Conservation (phyloP, 2,329 filamentous ascomycete genomes). For the Aspergillus fumigatus region DNA sequence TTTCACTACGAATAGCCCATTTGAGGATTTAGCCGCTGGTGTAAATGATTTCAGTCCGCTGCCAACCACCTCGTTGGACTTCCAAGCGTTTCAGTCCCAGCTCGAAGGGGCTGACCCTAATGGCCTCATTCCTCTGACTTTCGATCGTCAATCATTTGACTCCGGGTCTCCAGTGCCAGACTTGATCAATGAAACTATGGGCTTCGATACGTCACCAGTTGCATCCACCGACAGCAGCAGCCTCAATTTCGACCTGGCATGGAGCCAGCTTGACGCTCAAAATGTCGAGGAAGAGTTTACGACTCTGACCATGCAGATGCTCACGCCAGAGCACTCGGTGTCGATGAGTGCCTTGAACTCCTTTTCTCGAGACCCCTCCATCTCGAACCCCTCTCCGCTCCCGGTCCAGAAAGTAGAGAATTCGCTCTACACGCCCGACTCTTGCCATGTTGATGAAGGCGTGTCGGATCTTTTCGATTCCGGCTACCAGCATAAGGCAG, state of each 20-base stretch:
- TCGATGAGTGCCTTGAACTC: slow-evolving; percentile 13
- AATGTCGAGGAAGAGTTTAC: slow-evolving; percentile 21
- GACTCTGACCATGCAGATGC: slow-evolving; percentile 21
- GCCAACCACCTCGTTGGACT: slow-evolving; percentile 17
- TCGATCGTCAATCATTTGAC: slow-evolving; percentile 23
- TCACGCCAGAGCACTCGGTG: slow-evolving; percentile 13
- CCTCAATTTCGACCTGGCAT: slow-evolving; percentile 21
- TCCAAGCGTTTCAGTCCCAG: slow-evolving; percentile 25
- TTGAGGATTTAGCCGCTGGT: slow-evolving; percentile 8
- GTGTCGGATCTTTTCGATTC: slow-evolving; percentile 18
- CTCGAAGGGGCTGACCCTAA: slow-evolving; percentile 10
- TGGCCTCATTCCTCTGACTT: slow-evolving; percentile 22
- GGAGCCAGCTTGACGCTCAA: slow-evolving; percentile 18
- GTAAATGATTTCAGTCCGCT: slow-evolving; percentile 19
- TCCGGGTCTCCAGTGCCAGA: slow-evolving; percentile 19
- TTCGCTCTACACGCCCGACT: slow-evolving; percentile 27
- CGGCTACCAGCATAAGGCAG: slow-evolving; percentile 10
- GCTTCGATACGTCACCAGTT: slow-evolving; percentile 19
- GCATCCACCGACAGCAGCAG: slow-evolving; percentile 16
- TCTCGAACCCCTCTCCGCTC: slow-evolving; percentile 16
- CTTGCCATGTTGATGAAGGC: slow-evolving; percentile 19
- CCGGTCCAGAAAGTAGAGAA: slow-evolving; percentile 23
- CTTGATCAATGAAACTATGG: slow-evolving; percentile 15
- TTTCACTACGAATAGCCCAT: slow-evolving; percentile 18
- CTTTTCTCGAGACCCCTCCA: slow-evolving; percentile 13